phyloP scores from a whole-genome alignment of 2,329 filamentous ascomycete genomes.

The Monilinia fructicola region DNA sequence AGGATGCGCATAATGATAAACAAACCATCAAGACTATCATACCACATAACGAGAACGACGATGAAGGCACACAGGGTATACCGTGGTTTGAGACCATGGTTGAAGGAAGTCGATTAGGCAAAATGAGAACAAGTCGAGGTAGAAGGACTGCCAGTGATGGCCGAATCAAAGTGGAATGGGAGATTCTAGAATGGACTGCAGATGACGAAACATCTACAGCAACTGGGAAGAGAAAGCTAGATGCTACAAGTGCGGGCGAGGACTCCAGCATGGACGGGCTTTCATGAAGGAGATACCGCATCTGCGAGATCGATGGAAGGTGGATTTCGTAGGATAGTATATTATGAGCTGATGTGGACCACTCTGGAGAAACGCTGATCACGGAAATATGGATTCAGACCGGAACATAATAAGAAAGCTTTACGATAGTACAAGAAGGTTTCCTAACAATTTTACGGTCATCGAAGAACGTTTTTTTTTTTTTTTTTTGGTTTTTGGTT shows the following conservation, averaged over 20 bases:
- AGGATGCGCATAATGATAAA: conserved; percentile 41
- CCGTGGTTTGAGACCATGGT: conserved; percentile 87
- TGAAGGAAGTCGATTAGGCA: conserved; percentile 70
- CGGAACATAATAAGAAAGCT: background rate
- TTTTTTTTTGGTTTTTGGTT: too few relatives aligned
- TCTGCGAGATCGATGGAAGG: background rate
- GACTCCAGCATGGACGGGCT: conserved; percentile 23
- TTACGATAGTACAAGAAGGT: background rate
- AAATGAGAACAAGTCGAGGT: conserved; percentile 60
- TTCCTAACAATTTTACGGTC: background rate
- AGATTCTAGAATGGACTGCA: conserved; percentile 71
- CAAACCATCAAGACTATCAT: conserved; percentile 31
- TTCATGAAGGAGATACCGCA: background rate
- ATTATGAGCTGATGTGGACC: background rate
- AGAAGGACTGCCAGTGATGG: conserved; percentile 60
- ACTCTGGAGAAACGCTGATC: background rate
- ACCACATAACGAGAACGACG: conserved; percentile 28
- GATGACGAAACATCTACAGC: conserved; percentile 46
- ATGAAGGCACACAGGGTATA: conserved; percentile 50
- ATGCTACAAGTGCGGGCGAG: conserved; percentile 11
- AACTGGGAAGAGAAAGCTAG: conserved; percentile 45
- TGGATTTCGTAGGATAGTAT: background rate
- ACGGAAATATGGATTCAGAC: background rate
- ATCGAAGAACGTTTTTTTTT: background rate
- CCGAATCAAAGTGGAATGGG: conserved; percentile 72